phyloP scores from a whole-genome alignment of 2,329 filamentous ascomycete species.

The Pestalotiopsis sp. region DNA sequence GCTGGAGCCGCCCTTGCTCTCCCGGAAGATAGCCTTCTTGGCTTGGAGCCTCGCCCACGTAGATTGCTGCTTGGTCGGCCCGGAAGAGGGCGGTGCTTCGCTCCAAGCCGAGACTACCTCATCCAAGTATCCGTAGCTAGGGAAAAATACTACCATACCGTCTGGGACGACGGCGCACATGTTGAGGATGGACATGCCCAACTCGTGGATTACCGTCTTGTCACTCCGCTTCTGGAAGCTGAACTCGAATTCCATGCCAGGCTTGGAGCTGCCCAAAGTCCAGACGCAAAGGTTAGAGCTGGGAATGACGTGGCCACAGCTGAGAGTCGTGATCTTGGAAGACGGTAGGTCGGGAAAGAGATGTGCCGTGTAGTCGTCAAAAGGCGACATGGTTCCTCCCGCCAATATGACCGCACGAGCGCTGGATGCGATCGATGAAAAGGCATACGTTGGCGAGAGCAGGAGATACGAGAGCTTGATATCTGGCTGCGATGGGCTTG shows the following conservation, averaged over 20 bases:
- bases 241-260: constrained; percentile 72
- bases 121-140: constrained; percentile 89
- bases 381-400: constrained; percentile 97
- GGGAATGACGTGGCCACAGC: constrained; percentile 94
- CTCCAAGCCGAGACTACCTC: constrained; percentile 69
- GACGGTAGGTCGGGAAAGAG: constrained; percentile 75
- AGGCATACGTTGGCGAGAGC: constrained; percentile 88
- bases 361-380: constrained; percentile 85
- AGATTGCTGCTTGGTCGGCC: constrained; percentile 20
- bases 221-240: constrained; percentile 78
- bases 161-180: constrained; percentile 78
- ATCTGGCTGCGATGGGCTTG: constrained; percentile 34
- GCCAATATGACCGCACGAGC: constrained; percentile 88
- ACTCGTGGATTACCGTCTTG: constrained; percentile 68
- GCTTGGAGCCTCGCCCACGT: constrained; percentile 61
- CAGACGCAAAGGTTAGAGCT: constrained; percentile 77
- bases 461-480: constrained; percentile 81
- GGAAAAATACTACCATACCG: constrained; percentile 92
- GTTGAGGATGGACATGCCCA: constrained; percentile 73
- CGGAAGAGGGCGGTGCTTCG: constrained; percentile 22
- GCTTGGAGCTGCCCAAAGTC: constrained; percentile 57
- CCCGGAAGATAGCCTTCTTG: constrained; percentile 65
- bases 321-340: constrained; percentile 74
- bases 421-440: constrained; percentile 81
- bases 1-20: constrained; percentile 54